Conservation (phyloP, 176 grass and related monocot species). For the Musa beccarii region DNA sequence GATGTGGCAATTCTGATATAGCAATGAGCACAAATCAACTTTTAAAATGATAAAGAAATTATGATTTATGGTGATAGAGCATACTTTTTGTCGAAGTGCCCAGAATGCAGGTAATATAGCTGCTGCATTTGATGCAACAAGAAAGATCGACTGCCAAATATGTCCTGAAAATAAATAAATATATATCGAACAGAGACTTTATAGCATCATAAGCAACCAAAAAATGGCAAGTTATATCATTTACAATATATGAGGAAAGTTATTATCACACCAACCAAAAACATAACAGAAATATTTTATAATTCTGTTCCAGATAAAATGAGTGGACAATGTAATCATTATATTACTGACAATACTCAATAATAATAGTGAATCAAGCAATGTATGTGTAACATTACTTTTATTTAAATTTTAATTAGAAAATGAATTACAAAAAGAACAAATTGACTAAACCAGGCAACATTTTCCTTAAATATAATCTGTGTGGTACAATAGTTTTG, state of each 20-base stretch:
- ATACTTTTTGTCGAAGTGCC: constrained; percentile 79
- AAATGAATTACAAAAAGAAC: not conserved
- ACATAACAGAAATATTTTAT: not conserved
- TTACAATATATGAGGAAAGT: not conserved
- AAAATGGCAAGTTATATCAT: too few relatives aligned
- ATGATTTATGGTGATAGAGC: not conserved
- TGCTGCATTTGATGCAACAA: constrained; percentile 88
- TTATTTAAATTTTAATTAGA: not conserved
- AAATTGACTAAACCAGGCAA: not conserved
- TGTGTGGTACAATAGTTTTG: not conserved
- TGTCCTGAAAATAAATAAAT: constrained; percentile 49
- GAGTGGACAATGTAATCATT: not conserved
- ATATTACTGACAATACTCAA: not conserved
- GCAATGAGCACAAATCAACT: not conserved
- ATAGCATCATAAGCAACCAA: not conserved
- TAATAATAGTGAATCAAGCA: not conserved
- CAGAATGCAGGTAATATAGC: constrained; percentile 83
- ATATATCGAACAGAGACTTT: not conserved
- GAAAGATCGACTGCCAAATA: constrained; percentile 86
- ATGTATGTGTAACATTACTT: not conserved
- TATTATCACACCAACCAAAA: not conserved
- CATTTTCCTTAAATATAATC: not conserved
- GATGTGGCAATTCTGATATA: not conserved
- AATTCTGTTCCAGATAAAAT: not conserved
- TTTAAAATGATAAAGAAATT: not conserved